Base-by-base conservation (phyloP, 2,329 filamentous ascomycete genomes). In the Penicillium sp. region DNA sequence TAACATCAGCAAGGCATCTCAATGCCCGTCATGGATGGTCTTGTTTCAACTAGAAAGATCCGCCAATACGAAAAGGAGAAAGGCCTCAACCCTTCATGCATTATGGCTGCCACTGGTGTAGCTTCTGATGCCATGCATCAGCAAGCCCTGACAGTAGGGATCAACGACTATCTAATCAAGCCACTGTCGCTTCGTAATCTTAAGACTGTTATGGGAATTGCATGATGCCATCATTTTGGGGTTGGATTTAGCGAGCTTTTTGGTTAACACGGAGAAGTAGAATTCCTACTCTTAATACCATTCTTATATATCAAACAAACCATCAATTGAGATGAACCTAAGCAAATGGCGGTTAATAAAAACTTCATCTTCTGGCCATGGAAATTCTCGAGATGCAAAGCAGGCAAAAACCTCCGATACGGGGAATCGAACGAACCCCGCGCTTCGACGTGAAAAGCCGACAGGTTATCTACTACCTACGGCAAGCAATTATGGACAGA, bases 21-120 rank as follows among this genome's bases (percentile, higher is more conserved):
- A 15, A 78, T 78, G 75, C 76, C 76, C 1, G 61, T 77, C 6
- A 73, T 78, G 72, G 71, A 78, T 51, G 76, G 77, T 1, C 73
- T 79, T 25, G 68, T 71, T 23, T 74, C 76, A 6, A 77, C 76
- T 1, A 66, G 70, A 14, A 68, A 69, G 18, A 79, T 79, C 51
- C 70, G 77, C 20, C 61, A 67, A 23, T 63, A 67, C 29, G 73
- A 75, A 57, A 65, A 68, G 20, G 57, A 68, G 6, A 60, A 67
- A 6, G 52, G 57, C 1, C 52, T 66, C 2, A 44, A 51, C 2
- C 61, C 65, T 3, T 57, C 65, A 9, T 64, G 58, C 26, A 68
- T 72, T 31, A 67, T 71, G 63, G 69, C 69, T 6, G 65, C 72
- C 1, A 71, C 68, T 1, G 69, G 68, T 0, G 68, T 71, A 8